These are phyloP conservation scores for Rubus idaeus DNA, from an alignment of 306 rosid genomes.

Conservation along the genomic window DNA sequence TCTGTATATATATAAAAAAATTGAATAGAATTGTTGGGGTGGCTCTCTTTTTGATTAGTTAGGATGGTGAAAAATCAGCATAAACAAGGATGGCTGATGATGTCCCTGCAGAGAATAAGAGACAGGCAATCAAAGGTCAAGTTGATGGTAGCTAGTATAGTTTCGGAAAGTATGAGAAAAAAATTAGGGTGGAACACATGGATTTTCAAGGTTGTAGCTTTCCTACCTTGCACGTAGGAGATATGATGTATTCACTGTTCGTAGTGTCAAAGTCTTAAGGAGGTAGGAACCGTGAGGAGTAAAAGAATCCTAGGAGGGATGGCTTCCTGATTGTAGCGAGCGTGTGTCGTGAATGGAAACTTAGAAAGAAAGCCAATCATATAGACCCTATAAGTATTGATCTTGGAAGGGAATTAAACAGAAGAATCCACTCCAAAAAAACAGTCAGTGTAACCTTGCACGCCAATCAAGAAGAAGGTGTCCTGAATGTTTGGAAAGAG, in stretches of 20 bases:
- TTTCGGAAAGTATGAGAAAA: not conserved
- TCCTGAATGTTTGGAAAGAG: not conserved
- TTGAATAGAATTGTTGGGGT: not conserved
- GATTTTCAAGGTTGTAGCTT: not conserved
- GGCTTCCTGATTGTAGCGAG: not conserved
- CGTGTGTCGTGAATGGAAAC: not conserved
- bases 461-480: not conserved
- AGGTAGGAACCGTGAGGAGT: not conserved
- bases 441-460: not conserved
- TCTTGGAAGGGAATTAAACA: not conserved
- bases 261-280: not conserved
- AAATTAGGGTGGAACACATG: not conserved
- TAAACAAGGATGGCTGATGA: not conserved
- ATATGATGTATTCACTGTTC: not conserved
- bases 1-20: not conserved
- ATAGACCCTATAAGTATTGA: not conserved
- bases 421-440: too few relatives aligned
- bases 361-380: not conserved
- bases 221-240: not conserved
- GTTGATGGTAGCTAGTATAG: not conserved
- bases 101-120: too few relatives aligned
- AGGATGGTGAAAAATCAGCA: not conserved
- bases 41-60: not conserved
- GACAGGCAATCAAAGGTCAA: not conserved
- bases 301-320: not conserved